Conservation (phyloP, 2,329 filamentous ascomycete species). For the Calonectria ilicicola region DNA sequence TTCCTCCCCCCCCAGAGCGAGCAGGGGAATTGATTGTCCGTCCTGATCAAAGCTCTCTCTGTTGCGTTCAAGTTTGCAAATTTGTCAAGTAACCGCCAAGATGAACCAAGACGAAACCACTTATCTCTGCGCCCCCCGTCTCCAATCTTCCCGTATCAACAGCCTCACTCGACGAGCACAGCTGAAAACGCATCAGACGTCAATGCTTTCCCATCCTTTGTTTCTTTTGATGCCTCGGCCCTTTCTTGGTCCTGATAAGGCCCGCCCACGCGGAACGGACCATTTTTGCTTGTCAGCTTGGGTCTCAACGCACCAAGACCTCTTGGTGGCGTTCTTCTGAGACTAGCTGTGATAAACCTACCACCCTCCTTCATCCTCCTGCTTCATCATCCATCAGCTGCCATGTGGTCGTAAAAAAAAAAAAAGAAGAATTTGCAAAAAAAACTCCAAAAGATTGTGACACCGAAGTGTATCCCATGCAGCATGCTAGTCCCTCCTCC, state of each 20-base stretch:
- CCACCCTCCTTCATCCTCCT: not conserved
- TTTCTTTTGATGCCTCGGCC: not conserved
- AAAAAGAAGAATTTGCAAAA: not conserved
- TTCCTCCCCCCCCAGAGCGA: no score
- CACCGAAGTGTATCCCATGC: not conserved
- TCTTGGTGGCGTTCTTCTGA: not conserved
- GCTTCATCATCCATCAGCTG: not conserved
- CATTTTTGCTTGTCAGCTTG: constrained; percentile 3
- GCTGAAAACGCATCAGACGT: constrained; percentile 8
- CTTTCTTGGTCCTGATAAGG: constrained; percentile 15
- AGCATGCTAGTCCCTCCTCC: not conserved
- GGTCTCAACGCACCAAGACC: not conserved
- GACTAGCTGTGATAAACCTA: not conserved
- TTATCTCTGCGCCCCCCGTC: not conserved
- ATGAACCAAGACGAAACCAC: not conserved
- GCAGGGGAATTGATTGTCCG: not conserved
- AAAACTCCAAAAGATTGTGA: not conserved
- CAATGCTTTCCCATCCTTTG: not conserved
- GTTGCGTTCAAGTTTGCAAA: not conserved
- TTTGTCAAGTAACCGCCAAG: not conserved
- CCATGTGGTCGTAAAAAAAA: not conserved
- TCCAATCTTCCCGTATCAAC: constrained; percentile 6
- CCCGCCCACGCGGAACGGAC: not conserved
- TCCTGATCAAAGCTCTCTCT: not conserved
- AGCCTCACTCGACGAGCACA: not conserved